Conservation (phyloP, 345 rosid species). For the Geranium rotundifolium region DNA sequence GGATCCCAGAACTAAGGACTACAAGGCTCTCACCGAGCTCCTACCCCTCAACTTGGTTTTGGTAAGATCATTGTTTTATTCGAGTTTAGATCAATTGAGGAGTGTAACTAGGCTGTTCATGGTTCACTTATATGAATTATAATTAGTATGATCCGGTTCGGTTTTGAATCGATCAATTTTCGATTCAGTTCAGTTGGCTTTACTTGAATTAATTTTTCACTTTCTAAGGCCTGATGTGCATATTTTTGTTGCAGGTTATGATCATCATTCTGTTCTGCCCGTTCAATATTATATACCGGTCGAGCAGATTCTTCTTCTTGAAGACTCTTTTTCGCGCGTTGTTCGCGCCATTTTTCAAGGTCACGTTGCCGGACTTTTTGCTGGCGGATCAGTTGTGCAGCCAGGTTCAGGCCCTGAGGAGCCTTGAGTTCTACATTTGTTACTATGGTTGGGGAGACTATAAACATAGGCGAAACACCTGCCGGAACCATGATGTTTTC, state of each 20-base stretch:
- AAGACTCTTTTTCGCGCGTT: neutral
- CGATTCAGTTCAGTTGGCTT: too few species aligned
- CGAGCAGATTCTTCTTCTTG: neutral
- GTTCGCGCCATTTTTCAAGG: neutral
- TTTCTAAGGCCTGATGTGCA: too few species aligned
- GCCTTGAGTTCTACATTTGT: neutral
- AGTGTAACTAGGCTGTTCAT: too few species aligned
- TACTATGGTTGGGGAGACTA: neutral
- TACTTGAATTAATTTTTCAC: too few species aligned
- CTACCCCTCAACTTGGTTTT: conserved; percentile 49
- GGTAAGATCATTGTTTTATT: conserved; percentile 20
- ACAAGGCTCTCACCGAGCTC: conserved; percentile 49
- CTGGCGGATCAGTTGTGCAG: neutral
- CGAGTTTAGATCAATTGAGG: too few species aligned
- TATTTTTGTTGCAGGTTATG: conserved; percentile 26
- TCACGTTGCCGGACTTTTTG: neutral
- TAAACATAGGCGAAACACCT: neutral
- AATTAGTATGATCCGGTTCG: neutral
- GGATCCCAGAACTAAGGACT: conserved; percentile 52
- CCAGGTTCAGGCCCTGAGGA: neutral
- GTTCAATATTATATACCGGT: neutral
- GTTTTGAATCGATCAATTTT: too few species aligned
- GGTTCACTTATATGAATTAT: too few species aligned
- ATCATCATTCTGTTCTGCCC: conserved; percentile 34
- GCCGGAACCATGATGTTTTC: neutral